These are phyloP conservation scores for Suaeda aralocaspica DNA, from an alignment of 148 eudicot genomes.

Conservation along the genomic window DNA sequence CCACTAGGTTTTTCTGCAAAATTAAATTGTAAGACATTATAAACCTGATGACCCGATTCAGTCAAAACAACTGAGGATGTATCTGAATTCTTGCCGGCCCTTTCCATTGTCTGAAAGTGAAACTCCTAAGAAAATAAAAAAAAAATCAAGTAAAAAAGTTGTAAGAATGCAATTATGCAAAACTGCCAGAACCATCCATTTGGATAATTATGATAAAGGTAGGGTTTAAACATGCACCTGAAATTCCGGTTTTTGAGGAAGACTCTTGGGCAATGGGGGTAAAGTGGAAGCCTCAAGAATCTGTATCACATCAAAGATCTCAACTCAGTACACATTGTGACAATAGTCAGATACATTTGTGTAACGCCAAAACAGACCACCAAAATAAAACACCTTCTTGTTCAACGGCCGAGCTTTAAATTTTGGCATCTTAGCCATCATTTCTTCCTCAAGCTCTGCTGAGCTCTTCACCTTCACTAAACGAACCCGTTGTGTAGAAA, in stretches of 20 bases:
- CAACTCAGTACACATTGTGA: background rate
- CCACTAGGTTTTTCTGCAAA: no score
- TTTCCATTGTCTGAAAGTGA: no score
- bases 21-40: background rate
- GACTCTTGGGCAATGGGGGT: slow-evolving; percentile 62
- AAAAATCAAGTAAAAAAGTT: no score
- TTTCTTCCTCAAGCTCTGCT: slow-evolving; percentile 90
- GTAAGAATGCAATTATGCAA: no score
- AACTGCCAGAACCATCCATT: no score
- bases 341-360: background rate
- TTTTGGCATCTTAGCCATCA: slow-evolving; percentile 97
- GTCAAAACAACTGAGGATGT: background rate
- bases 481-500: slow-evolving; percentile 77
- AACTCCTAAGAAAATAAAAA: no score
- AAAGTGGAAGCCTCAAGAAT: slow-evolving; percentile 70
- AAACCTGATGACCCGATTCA: background rate
- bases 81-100: no score
- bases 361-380: background rate
- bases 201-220: no score
- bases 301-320: slow-evolving; percentile 32
- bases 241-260: slow-evolving; percentile 74
- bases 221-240: slow-evolving; percentile 48
- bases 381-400: slow-evolving; percentile 51
- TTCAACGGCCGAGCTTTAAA: slow-evolving; percentile 88
- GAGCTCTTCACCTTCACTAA: slow-evolving; percentile 69